These are phyloP conservation scores for Hypoxylon sp. DNA, from an alignment of 2,329 filamentous ascomycete genomes.

Conservation along the genomic window DNA sequence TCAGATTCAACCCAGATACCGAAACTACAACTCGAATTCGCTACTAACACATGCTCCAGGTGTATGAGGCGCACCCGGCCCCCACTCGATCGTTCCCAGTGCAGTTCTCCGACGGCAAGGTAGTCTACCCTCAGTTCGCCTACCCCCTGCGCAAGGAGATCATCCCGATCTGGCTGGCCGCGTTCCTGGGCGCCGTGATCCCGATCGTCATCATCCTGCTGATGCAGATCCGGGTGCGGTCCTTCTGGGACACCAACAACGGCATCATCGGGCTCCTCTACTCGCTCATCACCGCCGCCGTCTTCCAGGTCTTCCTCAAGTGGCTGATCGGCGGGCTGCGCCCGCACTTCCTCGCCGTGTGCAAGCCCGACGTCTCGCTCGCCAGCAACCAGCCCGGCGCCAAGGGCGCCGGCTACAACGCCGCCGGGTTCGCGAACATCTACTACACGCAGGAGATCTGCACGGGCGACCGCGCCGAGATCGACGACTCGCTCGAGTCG, in stretches of 20 bases:
- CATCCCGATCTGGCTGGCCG: constrained; percentile 74
- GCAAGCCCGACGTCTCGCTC: constrained; percentile 65
- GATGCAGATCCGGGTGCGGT: constrained; percentile 72
- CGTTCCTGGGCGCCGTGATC: constrained; percentile 69
- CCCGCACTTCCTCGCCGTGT: constrained; percentile 76
- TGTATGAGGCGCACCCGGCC: constrained; percentile 70
- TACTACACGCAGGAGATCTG: constrained; percentile 77
- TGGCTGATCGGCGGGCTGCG: constrained; percentile 76
- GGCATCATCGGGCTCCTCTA: constrained; percentile 74
- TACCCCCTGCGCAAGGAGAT: constrained; percentile 76
- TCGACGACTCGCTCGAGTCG: constrained; percentile 74
- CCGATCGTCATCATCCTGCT: constrained; percentile 71
- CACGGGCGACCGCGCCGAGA: constrained; percentile 69
- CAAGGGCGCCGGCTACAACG: constrained; percentile 53
- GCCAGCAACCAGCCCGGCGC: constrained; percentile 53
- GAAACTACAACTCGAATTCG: background rate
- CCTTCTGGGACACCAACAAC: constrained; percentile 77
- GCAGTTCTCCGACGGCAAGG: constrained; percentile 69
- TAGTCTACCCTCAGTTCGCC: constrained; percentile 74
- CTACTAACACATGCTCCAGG: constrained; percentile 46
- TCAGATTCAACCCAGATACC: background rate
- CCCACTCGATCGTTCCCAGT: constrained; percentile 75
- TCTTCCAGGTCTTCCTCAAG: constrained; percentile 81
- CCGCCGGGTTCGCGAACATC: constrained; percentile 62
- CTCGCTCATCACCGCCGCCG: constrained; percentile 72